Evolutionary conservation across 78 protist species (phyloP).

Genomic region (Dictyostelium brefeldianum): DNA sequence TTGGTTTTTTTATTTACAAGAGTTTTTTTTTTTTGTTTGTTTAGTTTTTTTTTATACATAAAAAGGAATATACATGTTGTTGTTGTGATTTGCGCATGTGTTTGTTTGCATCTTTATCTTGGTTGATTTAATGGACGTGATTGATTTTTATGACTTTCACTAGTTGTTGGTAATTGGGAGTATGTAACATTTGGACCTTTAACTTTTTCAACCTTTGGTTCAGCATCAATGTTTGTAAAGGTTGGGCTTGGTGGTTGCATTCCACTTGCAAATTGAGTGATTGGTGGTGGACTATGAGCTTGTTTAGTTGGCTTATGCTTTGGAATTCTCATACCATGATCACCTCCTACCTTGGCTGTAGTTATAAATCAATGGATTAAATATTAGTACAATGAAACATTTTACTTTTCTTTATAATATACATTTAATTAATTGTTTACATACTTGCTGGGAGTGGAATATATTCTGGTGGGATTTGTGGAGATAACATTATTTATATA

Average conservation of each 20-base stretch:
- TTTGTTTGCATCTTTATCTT: not conserved
- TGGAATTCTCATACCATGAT: slow-evolving; percentile 14
- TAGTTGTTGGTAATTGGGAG: not conserved
- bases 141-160: slow-evolving; percentile 7
- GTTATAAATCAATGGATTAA: no score
- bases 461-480: not conserved
- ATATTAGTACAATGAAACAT: no score
- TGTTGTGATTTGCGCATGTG: no score
- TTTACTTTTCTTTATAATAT: no score
- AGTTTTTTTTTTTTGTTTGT: not conserved
- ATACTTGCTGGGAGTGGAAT: slow-evolving; percentile 4
- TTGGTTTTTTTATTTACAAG: not conserved
- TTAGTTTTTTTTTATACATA: not conserved
- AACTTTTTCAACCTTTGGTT: not conserved
- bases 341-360: slow-evolving; percentile 15
- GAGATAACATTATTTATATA: not conserved
- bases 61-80: no score
- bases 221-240: not conserved
- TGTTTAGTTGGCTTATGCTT: not conserved
- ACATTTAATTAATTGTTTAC: not conserved
- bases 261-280: not conserved
- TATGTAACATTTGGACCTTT: not conserved
- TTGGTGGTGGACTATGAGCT: not conserved
- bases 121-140: slow-evolving; percentile 21
- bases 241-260: not conserved